Conservation (phyloP, 192 early-diverging fungal genomes). For the Coemansia guatemalensis region DNA sequence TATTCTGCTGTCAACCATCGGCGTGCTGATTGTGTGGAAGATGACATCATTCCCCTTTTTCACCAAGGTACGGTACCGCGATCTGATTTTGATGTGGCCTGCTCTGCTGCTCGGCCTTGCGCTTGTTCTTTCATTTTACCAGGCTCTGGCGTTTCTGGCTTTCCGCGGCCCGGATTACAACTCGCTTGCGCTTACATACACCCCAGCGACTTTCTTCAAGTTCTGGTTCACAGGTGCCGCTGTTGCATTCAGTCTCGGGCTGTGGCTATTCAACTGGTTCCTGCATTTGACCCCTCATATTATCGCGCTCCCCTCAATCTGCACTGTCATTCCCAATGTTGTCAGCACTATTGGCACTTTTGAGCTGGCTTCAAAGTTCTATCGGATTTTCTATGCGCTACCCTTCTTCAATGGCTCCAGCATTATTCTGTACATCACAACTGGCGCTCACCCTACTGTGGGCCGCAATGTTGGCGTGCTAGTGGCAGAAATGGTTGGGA, state of each 20-base stretch:
- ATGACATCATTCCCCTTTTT: constrained; percentile 41
- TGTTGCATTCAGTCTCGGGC: constrained; percentile 15
- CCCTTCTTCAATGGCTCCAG: constrained; percentile 55
- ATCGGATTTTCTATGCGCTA: constrained; percentile 53
- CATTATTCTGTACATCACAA: constrained; percentile 43
- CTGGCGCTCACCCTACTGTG: constrained; percentile 49
- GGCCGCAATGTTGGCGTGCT: constrained; percentile 51
- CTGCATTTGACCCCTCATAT: constrained; percentile 29
- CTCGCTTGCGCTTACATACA: constrained; percentile 28
- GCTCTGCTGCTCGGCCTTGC: constrained; percentile 29
- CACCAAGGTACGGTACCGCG: constrained; percentile 26
- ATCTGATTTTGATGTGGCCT: constrained; percentile 41
- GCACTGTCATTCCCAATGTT: constrained; percentile 43
- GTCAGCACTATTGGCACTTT: constrained; percentile 52
- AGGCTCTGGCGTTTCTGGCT: constrained; percentile 37
- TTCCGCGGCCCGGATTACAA: constrained; percentile 42
- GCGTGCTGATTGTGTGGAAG: constrained; percentile 46
- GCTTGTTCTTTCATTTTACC: constrained; percentile 28
- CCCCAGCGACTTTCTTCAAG: constrained; percentile 41
- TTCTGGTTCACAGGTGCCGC: constrained; percentile 41
- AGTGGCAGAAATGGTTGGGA: constrained; percentile 44
- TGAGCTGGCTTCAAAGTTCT: constrained; percentile 55
- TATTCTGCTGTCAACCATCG: constrained; percentile 20
- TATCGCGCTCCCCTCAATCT: constrained; percentile 36
- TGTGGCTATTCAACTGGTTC: constrained; percentile 49